Conservation (phyloP, 306 rosid genomes). For the Quercus variabilis region DNA sequence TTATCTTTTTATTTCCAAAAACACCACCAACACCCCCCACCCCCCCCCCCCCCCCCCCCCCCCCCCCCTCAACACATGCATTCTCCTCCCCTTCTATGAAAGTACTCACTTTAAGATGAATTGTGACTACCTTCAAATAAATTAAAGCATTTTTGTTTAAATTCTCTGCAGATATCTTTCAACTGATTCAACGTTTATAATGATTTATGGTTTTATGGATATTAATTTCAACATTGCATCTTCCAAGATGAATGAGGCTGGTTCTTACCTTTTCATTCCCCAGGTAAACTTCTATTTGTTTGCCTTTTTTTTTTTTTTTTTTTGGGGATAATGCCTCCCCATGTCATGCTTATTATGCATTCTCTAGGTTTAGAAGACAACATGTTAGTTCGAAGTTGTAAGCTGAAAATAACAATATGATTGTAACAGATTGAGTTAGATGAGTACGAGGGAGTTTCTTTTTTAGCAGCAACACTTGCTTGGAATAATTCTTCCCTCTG, state of each 20-base stretch:
- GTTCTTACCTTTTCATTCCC: conserved; percentile 68
- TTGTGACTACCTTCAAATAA: conserved; percentile 11
- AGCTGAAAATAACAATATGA: conserved; percentile 12
- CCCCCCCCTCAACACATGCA: too few relatives aligned
- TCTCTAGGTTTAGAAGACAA: conserved; percentile 16
- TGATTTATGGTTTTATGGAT: conserved; percentile 77
- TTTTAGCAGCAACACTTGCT: conserved; percentile 72
- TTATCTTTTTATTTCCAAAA: background rate
- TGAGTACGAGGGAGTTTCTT: conserved; percentile 69
- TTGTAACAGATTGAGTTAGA: conserved; percentile 74
- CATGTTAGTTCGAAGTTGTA: background rate
- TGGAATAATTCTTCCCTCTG: conserved; percentile 69
- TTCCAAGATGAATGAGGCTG: conserved; percentile 42
- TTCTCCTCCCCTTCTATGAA: background rate
- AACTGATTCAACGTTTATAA: conserved; percentile 46
- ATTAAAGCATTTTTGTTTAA: conserved; percentile 19
- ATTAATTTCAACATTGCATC: conserved; percentile 30
- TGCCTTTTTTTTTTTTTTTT: background rate
- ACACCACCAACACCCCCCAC: too few relatives aligned
- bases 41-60: too few relatives aligned
- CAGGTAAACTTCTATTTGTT: conserved; percentile 53
- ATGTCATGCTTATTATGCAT: conserved; percentile 7
- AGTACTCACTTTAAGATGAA: conserved; percentile 2
- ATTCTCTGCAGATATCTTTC: conserved; percentile 57
- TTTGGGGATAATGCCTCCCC: background rate